These are phyloP conservation scores for Eucalyptus rudis DNA, from an alignment of 345 rosid genomes.

Conservation along the genomic window DNA sequence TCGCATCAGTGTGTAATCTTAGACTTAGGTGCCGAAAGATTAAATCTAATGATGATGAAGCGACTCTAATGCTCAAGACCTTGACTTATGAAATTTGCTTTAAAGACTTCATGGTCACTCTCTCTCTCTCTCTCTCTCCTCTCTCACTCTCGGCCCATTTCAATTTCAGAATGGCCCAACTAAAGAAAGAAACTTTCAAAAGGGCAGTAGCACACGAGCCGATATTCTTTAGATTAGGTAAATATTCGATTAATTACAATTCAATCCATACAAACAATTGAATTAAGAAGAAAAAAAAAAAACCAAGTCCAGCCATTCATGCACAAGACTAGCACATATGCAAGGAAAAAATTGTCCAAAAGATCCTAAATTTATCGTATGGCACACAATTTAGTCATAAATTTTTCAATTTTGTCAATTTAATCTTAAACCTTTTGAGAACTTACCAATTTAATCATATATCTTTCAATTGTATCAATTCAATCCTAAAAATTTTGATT, in stretches of 20 bases:
- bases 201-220: background rate
- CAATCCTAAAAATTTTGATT: too few relatives aligned
- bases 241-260: too few relatives aligned
- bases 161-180: background rate
- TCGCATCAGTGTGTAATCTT: background rate
- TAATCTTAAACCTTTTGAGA: fast-evolving
- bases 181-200: background rate
- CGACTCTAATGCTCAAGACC: background rate
- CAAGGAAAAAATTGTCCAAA: too few relatives aligned
- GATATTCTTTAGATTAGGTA: background rate
- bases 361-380: too few relatives aligned
- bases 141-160: background rate
- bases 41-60: background rate
- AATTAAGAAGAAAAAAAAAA: too few relatives aligned
- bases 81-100: background rate
- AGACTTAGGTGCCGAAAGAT: background rate
- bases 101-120: background rate
- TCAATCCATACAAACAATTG: background rate
- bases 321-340: too few relatives aligned
- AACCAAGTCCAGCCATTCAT: background rate
- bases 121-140: background rate
- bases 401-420: too few relatives aligned
- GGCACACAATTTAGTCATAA: fast-evolving
- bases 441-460: too few relatives aligned
- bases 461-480: too few relatives aligned